These are phyloP conservation scores for Botrytis paeoniae DNA, from an alignment of 2,329 filamentous ascomycete genomes.

Conservation along the genomic window DNA sequence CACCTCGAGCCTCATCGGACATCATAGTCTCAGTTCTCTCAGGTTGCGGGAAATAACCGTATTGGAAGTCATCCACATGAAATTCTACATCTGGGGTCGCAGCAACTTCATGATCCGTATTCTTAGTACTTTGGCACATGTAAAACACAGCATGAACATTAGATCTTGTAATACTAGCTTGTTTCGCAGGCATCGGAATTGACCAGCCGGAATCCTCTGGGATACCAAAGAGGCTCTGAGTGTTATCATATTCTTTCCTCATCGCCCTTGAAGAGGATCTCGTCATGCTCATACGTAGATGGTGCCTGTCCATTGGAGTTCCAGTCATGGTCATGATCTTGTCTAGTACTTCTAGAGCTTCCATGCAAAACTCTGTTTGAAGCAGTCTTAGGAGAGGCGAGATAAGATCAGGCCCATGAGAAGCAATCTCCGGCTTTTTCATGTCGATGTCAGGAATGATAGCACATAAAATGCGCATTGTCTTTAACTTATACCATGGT, in stretches of 20 bases:
- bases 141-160: constrained; percentile 98
- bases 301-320: constrained; percentile 88
- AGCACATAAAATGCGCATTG: constrained; percentile 83
- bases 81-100: constrained; percentile 87
- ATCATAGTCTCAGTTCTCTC: constrained; percentile 84
- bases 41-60: constrained; percentile 61
- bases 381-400: constrained; percentile 85
- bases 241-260: constrained; percentile 91
- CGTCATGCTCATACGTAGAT: constrained; percentile 97
- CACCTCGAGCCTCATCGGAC: constrained; percentile 67
- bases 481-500: constrained; percentile 87
- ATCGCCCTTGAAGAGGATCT: constrained; percentile 79
- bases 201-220: constrained; percentile 96
- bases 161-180: constrained; percentile 78
- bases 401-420: constrained; percentile 90
- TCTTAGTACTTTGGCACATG: constrained; percentile 71
- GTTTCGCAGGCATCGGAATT: constrained; percentile 85
- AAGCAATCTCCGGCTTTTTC: constrained; percentile 83
- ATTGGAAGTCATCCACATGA: constrained; percentile 75
- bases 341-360: constrained; percentile 87
- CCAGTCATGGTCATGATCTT: constrained; percentile 93
- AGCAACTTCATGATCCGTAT: constrained; percentile 56
- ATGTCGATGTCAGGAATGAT: constrained; percentile 90
- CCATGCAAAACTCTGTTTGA: constrained; percentile 90
- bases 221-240: constrained; percentile 92